phyloP scores from a whole-genome alignment of 805 yeast genomes.

The Kockiozyma suomiensis region DNA sequence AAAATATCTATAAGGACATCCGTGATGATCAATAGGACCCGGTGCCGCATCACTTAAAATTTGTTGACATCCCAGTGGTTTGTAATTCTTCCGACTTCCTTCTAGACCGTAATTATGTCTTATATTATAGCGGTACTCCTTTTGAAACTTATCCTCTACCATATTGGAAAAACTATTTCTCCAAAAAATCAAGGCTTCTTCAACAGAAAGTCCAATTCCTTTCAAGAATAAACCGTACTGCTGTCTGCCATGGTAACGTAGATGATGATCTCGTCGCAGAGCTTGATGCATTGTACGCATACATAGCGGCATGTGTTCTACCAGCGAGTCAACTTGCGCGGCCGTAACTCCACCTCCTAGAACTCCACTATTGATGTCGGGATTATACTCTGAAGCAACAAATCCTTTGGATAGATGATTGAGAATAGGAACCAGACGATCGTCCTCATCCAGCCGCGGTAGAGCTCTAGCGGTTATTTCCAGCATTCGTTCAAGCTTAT shows the following conservation, averaged over 20 bases:
- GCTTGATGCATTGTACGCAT: slow-evolving; percentile 66
- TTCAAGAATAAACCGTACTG: slow-evolving; percentile 83
- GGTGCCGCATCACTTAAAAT: slow-evolving; percentile 68
- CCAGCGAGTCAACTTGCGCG: slow-evolving; percentile 56
- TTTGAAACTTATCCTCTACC: slow-evolving; percentile 74
- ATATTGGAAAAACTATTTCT: slow-evolving; percentile 65
- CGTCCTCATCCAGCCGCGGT: slow-evolving; percentile 89
- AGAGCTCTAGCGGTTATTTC: slow-evolving; percentile 71
- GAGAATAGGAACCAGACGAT: slow-evolving; percentile 80
- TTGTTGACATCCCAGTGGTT: slow-evolving; percentile 81
- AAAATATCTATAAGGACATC: slow-evolving; percentile 89
- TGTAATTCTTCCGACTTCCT: slow-evolving; percentile 83
- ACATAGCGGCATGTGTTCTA: slow-evolving; percentile 80
- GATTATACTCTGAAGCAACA: slow-evolving; percentile 50
- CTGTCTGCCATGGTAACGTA: slow-evolving; percentile 80
- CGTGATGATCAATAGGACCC: slow-evolving; percentile 69
- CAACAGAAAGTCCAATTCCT: slow-evolving; percentile 84
- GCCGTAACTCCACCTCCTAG: slow-evolving; percentile 59
- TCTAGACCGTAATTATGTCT: slow-evolving; percentile 90
- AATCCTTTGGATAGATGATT: slow-evolving; percentile 76
- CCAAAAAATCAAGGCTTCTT: slow-evolving; percentile 90
- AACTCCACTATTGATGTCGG: slow-evolving; percentile 35
- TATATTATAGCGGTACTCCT: slow-evolving; percentile 85
- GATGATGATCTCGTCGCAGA: slow-evolving; percentile 65
- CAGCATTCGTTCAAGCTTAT: slow-evolving; percentile 54